phyloP scores from a whole-genome alignment of 1,284 basidiomycete genomes.

The Vanrija sp. region DNA sequence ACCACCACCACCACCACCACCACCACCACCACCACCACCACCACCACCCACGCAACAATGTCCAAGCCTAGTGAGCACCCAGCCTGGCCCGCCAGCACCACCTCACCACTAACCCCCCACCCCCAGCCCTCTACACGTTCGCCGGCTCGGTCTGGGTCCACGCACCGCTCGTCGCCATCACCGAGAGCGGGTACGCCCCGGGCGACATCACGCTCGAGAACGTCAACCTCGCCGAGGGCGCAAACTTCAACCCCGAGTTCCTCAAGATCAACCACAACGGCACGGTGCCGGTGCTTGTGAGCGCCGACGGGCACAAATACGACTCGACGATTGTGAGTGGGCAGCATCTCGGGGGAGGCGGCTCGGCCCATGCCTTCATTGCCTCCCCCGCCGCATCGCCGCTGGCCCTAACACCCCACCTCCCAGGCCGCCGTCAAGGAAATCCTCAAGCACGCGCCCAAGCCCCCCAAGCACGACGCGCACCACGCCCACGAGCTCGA shows the following conservation, averaged over 20 bases:
- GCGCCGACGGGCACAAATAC: constrained; percentile 46
- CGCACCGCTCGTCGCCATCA: constrained; percentile 41
- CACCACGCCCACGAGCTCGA: constrained; percentile 27
- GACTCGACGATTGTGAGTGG: background rate
- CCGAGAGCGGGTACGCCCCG: constrained; percentile 34
- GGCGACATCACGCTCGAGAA: constrained; percentile 30
- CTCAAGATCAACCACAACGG: constrained; percentile 57
- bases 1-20: background rate
- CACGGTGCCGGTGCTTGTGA: constrained; percentile 57
- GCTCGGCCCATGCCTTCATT: background rate
- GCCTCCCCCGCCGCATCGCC: background rate
- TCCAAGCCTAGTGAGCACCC: background rate
- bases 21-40: background rate
- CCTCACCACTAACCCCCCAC: background rate
- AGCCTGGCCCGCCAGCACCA: no score
- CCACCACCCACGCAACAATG: background rate
- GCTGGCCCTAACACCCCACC: background rate
- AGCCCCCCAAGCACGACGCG: constrained; percentile 40
- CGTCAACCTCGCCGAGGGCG: constrained; percentile 47
- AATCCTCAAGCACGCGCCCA: constrained; percentile 53
- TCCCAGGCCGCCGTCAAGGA: constrained; percentile 48
- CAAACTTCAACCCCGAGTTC: constrained; percentile 62
- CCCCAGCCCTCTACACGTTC: constrained; percentile 37
- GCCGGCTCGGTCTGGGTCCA: constrained; percentile 40
- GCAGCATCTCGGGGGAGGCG: background rate